Base-by-base conservation (phyloP, 495 filamentous ascomycete species). In the Trichoderma reesei region DNA sequence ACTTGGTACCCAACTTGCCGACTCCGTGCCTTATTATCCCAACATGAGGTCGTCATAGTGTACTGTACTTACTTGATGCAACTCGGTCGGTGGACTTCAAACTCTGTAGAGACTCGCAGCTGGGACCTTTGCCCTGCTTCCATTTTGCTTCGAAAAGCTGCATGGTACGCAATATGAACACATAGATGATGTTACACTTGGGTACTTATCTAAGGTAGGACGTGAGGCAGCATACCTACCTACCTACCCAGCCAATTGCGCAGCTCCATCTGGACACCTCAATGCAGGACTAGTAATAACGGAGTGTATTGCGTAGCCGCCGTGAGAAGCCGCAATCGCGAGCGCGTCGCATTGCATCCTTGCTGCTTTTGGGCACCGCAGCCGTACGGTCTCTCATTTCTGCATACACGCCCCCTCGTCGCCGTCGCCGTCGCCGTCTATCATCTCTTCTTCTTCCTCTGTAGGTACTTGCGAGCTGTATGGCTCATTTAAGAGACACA, bases 251-350 rank as follows among this genome's bases (percentile, higher is more conserved):
- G 44, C 44, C 20, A 56, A 56, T 56, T 20, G 18, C 5, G 51
- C 31, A 8, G 51, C 31, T 56, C 51, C 51, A 56, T 8, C 51
- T 9, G 20, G 51, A 56, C 51, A 56, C n/a, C n/a, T n/a, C n/a
- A n/a, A 34, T 56, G 51, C 51, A 56, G 51, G 51, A 56, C 51
- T 56, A 56, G n/a, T n/a, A n/a, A n/a, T n/a, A n/a, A n/a, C n/a
- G n/a, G n/a, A n/a, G n/a, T n/a, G n/a, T n/a, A n/a, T n/a, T n/a
- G n/a, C n/a, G n/a, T n/a, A n/a, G 51, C 44, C n/a, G 44, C 44
- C n/a, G 44, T 18, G 18, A 44, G 20, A 20, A 10, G n/a, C n/a
- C n/a, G n/a, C n/a, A n/a, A 44, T 20, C 36, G 38, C 13, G 61
- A 33, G 18, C 41, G 46, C 41, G 41, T 34, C 51, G 26, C 51